A percentile compares a stretch with the other conserved stretches of the same genome.
These are phyloP conservation scores for Aspergillus sp. DNA, from an alignment of 2,329 filamentous ascomycete species.

Conservation along the genomic window DNA sequence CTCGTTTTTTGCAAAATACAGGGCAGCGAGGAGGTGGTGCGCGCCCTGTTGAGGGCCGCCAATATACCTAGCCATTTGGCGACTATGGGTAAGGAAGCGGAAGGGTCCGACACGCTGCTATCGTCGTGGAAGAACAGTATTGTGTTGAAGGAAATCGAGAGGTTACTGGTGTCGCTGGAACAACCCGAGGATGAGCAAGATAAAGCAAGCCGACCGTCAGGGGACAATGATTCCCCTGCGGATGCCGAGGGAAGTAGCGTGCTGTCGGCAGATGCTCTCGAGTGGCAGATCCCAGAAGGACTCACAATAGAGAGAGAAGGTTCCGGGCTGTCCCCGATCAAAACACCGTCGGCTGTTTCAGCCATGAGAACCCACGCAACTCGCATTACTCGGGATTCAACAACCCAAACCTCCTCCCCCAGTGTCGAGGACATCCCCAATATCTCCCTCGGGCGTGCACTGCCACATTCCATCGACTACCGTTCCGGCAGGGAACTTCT, in stretches of 20 bases:
- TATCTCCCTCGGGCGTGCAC: neutral
- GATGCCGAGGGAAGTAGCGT: slow-evolving; percentile 32
- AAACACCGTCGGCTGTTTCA: slow-evolving; percentile 19
- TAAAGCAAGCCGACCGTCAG: slow-evolving; percentile 24
- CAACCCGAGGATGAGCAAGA: slow-evolving; percentile 40
- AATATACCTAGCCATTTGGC: slow-evolving; percentile 38
- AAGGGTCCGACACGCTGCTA: slow-evolving; percentile 58
- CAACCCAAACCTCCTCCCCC: slow-evolving; percentile 20
- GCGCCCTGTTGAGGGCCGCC: slow-evolving; percentile 52
- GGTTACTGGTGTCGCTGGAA: slow-evolving; percentile 52
- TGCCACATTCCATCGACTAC: neutral
- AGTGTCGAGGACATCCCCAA: neutral
- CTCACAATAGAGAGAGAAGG: slow-evolving; percentile 18
- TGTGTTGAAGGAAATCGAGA: slow-evolving; percentile 63
- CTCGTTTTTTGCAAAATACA: slow-evolving; percentile 64
- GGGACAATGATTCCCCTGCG: slow-evolving; percentile 27
- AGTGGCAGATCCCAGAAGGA: slow-evolving; percentile 35
- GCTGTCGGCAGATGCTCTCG: slow-evolving; percentile 31
- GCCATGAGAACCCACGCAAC: slow-evolving; percentile 10
- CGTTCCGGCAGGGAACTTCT: neutral
- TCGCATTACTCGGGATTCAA: slow-evolving; percentile 24
- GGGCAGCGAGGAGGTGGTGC: slow-evolving; percentile 59
- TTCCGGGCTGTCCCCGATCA: slow-evolving; percentile 27
- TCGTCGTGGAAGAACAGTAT: slow-evolving; percentile 63
- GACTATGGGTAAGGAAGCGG: slow-evolving; percentile 39